Percentiles rank a stretch among this genome's conserved stretches.
Conservation (phyloP, 805 yeast species). For the Schwanniomyces sp. region DNA sequence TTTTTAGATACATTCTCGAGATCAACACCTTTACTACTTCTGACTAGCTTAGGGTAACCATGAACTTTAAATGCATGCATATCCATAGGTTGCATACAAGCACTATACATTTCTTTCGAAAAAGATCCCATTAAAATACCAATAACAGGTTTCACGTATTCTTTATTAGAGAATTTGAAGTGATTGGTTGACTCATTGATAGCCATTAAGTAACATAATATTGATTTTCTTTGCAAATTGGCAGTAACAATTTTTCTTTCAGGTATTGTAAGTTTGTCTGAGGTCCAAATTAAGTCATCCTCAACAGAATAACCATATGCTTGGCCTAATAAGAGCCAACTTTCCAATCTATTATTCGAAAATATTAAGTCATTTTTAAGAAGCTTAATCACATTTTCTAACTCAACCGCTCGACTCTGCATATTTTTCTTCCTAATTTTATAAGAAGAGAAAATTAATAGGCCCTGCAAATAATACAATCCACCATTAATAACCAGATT, state of each 20-base stretch:
- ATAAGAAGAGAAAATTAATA: constrained; percentile 66
- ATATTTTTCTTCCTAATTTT: constrained; percentile 69
- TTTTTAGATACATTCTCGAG: constrained; percentile 22
- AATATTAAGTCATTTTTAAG: constrained; percentile 66
- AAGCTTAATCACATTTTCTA: constrained; percentile 69
- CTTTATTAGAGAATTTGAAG: constrained; percentile 6
- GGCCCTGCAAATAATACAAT: constrained; percentile 68
- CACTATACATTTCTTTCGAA: constrained; percentile 60
- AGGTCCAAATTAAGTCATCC: constrained; percentile 89
- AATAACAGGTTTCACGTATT: constrained; percentile 32
- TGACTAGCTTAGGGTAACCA: constrained; percentile 33
- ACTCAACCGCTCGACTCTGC: constrained; percentile 80
- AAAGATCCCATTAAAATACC: constrained; percentile 51
- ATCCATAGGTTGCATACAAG: constrained; percentile 62
- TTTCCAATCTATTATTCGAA: constrained; percentile 69
- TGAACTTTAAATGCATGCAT: constrained; percentile 54
- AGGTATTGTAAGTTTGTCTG: constrained; percentile 68
- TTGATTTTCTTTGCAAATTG: constrained; percentile 61
- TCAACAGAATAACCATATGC: constrained; percentile 78
- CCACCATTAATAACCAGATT: constrained; percentile 47
- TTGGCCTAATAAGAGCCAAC: constrained; percentile 84
- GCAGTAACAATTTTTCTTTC: constrained; percentile 66
- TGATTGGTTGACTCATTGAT: constrained; percentile 38
- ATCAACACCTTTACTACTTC: constrained; percentile 20
- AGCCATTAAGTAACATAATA: constrained; percentile 77